Base-by-base conservation (phyloP, 2,329 filamentous ascomycete genomes). In the Arthroderma uncinatum region DNA sequence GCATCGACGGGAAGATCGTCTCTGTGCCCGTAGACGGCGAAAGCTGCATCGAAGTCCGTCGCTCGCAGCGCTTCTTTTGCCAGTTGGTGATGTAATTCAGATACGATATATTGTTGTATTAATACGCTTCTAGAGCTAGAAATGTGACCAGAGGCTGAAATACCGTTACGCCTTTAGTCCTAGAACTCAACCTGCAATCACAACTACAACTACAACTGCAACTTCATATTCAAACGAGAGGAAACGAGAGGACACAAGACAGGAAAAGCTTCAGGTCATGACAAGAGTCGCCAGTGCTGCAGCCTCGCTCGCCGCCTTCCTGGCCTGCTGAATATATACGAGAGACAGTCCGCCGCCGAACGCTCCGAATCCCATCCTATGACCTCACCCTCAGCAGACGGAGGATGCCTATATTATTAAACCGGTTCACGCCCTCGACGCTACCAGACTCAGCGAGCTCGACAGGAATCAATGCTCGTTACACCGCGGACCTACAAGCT, bases 1-100 rank as follows among this genome's bases (percentile, higher is more conserved):
- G 92, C 68, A 78, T 97, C n/a, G 92, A 97, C 70, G 92, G 92
- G 2, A 89, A 86, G 55, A 94, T 95, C 64, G 82, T 96, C 2
- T 79, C 82, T 58, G 74, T 95, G 0, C 85, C 86, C 9, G 19
- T 12, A 10, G 40, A 76, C 54, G 83, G 79, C 1, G 90, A 90
- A 0, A 85, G 82, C 8, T 16, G 19, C 77, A 81, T 95, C 70
- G 80, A 82, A 59, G 79, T 95, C 33, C 50, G 37, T n/a, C 44
- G 42, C 36, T 57, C 53, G 12, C 23, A 33, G 2, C 58, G 57
- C 34, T 33, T 59, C 36, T 54, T 61, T 14, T 34, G 58, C 37
- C 44, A 58, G 36, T 37, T 62, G 39, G 56, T 61, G 50, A 53
- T 33, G 47, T 50, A 50, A 50, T 33, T 19, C 9, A 14, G n/a